Conservation (phyloP, 1,139 yeast species). For the Protomyces macrosporus region DNA sequence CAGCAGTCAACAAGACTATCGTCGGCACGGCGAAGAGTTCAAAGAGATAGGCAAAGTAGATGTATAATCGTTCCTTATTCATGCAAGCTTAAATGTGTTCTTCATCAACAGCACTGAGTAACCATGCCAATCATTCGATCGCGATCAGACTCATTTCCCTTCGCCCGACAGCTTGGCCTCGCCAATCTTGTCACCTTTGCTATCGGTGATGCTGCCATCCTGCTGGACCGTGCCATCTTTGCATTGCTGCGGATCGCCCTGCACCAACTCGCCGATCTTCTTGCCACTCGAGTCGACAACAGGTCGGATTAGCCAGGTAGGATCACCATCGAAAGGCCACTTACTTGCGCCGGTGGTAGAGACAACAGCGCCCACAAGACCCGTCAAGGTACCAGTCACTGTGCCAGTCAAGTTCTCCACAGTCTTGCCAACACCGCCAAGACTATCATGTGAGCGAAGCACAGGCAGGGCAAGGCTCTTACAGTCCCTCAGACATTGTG, state of each 20-base stretch:
- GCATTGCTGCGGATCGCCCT: neutral
- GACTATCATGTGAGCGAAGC: neutral
- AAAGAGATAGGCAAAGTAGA: neutral
- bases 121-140: too few species aligned
- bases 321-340: neutral
- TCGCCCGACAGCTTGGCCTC: neutral
- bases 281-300: neutral
- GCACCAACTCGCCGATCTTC: neutral
- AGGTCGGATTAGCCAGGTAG: neutral
- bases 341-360: neutral
- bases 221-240: neutral
- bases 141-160: too few species aligned
- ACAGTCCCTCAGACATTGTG: too few species aligned
- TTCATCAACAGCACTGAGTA: too few species aligned
- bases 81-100: too few species aligned
- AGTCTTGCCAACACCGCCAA: neutral
- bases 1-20: constrained; percentile 44
- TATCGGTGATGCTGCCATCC: neutral
- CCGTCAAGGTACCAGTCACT: neutral
- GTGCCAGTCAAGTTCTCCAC: neutral
- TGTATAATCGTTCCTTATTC: too few species aligned
- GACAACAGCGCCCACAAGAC: neutral
- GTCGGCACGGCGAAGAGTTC: constrained; percentile 20
- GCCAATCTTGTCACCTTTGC: neutral
- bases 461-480: neutral